These are phyloP conservation scores for Solanum dulcamara DNA, from an alignment of 257 asterid genomes.

Conservation along the genomic window DNA sequence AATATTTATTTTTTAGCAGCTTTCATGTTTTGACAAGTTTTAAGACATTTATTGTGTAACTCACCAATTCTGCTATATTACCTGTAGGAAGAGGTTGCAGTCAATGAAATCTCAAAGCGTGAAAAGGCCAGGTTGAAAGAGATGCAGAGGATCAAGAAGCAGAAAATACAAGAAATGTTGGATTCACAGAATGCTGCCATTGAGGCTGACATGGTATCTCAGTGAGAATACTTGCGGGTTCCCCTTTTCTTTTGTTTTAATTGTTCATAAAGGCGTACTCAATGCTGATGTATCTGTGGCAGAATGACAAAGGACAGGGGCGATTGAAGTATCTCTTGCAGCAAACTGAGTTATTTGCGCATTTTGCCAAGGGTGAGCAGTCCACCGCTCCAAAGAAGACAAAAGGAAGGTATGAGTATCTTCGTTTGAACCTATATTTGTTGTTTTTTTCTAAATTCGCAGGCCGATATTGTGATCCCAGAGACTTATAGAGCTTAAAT, in stretches of 20 bases:
- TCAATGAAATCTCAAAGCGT: slow-evolving; percentile 53
- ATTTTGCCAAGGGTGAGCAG: slow-evolving; percentile 90
- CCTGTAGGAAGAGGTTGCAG: slow-evolving; percentile 45
- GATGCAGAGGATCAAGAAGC: slow-evolving; percentile 77
- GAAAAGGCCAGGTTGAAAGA: slow-evolving; percentile 67
- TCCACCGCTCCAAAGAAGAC: slow-evolving; percentile 48
- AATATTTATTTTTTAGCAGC: not conserved
- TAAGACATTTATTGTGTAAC: not conserved
- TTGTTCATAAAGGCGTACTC: not conserved
- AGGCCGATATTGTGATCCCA: not conserved
- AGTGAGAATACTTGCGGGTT: not conserved
- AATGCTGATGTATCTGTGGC: slow-evolving; percentile 15
- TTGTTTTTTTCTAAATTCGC: not conserved
- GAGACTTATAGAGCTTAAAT: not conserved
- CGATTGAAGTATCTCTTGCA: slow-evolving; percentile 84
- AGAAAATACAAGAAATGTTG: slow-evolving; percentile 80
- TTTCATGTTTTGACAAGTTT: not conserved
- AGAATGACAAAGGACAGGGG: slow-evolving; percentile 92
- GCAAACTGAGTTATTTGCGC: slow-evolving; percentile 97
- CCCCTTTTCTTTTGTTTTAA: not conserved
- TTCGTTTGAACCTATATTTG: not conserved
- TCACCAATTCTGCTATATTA: not conserved
- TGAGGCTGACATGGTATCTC: slow-evolving; percentile 88
- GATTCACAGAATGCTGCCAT: slow-evolving; percentile 89
- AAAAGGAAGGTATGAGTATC: slow-evolving; percentile 58